Conservation (phyloP, 768 basidiomycete genomes). For the Pisolithus sp. region DNA sequence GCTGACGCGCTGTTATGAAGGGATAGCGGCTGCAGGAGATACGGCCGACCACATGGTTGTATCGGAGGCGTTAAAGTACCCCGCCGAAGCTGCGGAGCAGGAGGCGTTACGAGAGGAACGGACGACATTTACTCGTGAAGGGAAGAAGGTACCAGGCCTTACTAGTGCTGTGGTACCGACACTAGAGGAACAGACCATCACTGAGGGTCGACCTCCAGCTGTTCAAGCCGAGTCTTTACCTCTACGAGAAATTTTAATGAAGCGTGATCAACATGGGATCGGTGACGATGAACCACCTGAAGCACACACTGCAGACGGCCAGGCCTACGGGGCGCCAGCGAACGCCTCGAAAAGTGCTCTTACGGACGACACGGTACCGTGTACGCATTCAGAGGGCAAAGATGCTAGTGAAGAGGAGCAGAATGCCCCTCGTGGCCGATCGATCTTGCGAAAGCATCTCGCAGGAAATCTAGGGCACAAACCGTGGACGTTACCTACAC, state of each 20-base stretch:
- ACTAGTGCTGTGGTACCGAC: constrained; percentile 60
- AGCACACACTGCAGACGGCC: constrained; percentile 35
- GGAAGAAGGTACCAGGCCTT: constrained; percentile 44
- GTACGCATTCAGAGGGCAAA: constrained; percentile 37
- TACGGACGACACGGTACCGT: constrained; percentile 42
- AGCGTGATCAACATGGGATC: constrained; percentile 6
- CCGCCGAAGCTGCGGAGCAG: background rate
- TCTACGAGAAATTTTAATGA: background rate
- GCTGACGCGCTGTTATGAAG: constrained; percentile 26
- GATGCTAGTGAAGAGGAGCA: constrained; percentile 42
- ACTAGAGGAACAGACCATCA: constrained; percentile 58
- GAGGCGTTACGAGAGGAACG: constrained; percentile 43
- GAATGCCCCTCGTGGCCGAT: constrained; percentile 41
- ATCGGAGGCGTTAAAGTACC: background rate
- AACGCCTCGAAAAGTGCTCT: constrained; percentile 27
- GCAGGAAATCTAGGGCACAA: constrained; percentile 45
- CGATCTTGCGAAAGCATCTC: constrained; percentile 49
- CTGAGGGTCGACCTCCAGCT: constrained; percentile 39
- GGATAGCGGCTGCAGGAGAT: constrained; percentile 34
- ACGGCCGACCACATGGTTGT: constrained; percentile 31
- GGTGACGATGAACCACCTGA: constrained; percentile 15
- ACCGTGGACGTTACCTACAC: constrained; percentile 57
- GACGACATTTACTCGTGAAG: constrained; percentile 45
- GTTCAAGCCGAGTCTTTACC: constrained; percentile 23
- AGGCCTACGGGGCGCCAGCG: constrained; percentile 49